Evolutionary conservation across 1,139 yeast genomes (phyloP).

Genomic region (Petasospora fabianii): DNA sequence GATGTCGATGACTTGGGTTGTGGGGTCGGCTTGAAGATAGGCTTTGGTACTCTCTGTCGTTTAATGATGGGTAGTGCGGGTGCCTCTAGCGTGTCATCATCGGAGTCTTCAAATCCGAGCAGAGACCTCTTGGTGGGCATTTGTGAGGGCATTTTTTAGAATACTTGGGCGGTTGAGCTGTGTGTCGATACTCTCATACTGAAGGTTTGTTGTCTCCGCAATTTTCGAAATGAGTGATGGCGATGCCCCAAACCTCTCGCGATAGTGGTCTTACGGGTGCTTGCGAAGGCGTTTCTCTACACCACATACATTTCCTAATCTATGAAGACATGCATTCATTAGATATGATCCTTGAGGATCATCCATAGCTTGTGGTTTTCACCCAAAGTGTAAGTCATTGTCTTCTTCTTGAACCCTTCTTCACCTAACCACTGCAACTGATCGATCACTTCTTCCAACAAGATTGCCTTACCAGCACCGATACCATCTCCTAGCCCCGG

Average conservation of each 20-base stretch:
- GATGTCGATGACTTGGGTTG: neutral
- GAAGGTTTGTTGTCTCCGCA: too few relatives aligned
- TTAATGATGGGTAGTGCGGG: neutral
- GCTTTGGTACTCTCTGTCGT: constrained; percentile 5
- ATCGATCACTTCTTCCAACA: constrained; percentile 80
- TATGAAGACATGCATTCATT: neutral
- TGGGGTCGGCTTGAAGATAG: constrained; percentile 4
- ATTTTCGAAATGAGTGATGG: too few relatives aligned
- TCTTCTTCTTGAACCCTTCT: constrained; percentile 45
- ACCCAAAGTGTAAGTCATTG: constrained; percentile 58
- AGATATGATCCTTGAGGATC: constrained; percentile 20
- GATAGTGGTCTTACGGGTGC: too few relatives aligned
- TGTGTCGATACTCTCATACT: too few relatives aligned
- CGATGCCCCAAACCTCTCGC: too few relatives aligned
- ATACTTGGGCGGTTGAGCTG: too few relatives aligned
- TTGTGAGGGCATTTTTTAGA: neutral
- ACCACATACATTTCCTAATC: neutral
- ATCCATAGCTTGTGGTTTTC: constrained; percentile 80
- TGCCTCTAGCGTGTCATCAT: constrained; percentile 10
- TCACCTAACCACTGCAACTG: constrained; percentile 53
- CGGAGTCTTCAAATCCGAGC: constrained; percentile 26
- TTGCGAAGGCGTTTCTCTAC: too few relatives aligned
- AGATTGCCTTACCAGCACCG: constrained; percentile 74
- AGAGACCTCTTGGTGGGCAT: constrained; percentile 21
- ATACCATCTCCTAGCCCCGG: constrained; percentile 73